These are phyloP conservation scores for Hibiscus syriacus DNA, from an alignment of 345 rosid species.

Conservation along the genomic window DNA sequence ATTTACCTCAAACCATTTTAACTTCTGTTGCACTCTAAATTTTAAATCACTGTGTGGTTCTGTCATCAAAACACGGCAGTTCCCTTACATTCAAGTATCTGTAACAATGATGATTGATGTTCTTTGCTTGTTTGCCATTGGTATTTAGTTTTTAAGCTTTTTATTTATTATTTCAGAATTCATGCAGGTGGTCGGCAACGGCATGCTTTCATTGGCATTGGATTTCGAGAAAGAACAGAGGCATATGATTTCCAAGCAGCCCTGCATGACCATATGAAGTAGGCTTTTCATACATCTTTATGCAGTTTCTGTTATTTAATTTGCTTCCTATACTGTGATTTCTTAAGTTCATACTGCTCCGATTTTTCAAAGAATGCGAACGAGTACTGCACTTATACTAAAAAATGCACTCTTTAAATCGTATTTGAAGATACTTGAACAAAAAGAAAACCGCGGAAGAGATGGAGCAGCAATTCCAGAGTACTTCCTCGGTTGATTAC, in stretches of 20 bases:
- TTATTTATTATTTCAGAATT: constrained; percentile 15
- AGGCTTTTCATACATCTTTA: constrained; percentile 11
- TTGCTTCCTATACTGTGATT: neutral
- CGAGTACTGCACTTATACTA: neutral
- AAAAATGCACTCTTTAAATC: neutral
- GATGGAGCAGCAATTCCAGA: constrained; percentile 96
- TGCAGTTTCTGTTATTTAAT: neutral
- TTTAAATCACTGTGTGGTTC: neutral
- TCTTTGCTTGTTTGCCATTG: neutral
- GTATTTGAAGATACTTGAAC: constrained; percentile 60
- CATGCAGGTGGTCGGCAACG: constrained; percentile 80
- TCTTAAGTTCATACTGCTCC: neutral
- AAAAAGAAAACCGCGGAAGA: constrained; percentile 97
- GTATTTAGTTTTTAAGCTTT: constrained; percentile 2
- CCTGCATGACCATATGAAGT: constrained; percentile 96
- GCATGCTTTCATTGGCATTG: constrained; percentile 94
- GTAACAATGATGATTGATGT: neutral
- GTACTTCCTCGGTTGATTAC: constrained; percentile 65
- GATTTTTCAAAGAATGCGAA: neutral
- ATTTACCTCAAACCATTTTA: neutral
- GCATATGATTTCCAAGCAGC: constrained; percentile 99
- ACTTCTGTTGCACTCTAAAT: neutral
- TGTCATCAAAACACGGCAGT: neutral
- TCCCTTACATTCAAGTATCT: neutral
- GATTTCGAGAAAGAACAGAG: constrained; percentile 95